phyloP scores from a whole-genome alignment of 805 yeast genomes.

The Wickerhamiella nectarea region DNA sequence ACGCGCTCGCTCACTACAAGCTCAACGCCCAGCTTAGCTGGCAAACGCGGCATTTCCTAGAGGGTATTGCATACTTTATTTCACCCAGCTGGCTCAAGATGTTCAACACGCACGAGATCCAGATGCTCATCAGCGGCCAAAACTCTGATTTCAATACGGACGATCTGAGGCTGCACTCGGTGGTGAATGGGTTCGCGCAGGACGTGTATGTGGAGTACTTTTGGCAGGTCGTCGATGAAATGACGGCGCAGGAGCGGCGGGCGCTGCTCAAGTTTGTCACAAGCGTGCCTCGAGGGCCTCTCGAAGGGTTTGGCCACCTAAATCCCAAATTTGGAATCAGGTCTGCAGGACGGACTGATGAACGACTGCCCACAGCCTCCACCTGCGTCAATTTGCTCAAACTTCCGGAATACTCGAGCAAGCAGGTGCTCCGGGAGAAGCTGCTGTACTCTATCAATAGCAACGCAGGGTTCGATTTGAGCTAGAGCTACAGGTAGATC shows the following conservation, averaged over 20 bases:
- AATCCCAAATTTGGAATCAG: conserved; percentile 71
- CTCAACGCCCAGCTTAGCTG: conserved; percentile 47
- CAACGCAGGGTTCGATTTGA: conserved; percentile 75
- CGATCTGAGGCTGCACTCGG: conserved; percentile 53
- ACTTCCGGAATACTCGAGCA: conserved; percentile 67
- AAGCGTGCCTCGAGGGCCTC: conserved; percentile 81
- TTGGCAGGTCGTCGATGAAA: conserved; percentile 65
- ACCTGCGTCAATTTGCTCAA: conserved; percentile 85
- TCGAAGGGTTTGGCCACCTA: conserved; percentile 66
- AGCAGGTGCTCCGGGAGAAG: conserved; percentile 43
- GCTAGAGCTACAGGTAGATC: background rate
- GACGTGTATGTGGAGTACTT: conserved; percentile 44
- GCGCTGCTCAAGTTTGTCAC: conserved; percentile 78
- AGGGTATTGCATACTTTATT: conserved; percentile 58
- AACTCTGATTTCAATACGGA: conserved; percentile 51
- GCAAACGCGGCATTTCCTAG: conserved; percentile 49
- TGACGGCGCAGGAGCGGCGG: conserved; percentile 46
- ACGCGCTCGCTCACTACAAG: conserved; percentile 64
- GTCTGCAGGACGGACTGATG: conserved; percentile 41
- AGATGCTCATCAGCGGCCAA: conserved; percentile 73
- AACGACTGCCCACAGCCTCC: conserved; percentile 75
- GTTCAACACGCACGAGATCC: conserved; percentile 76
- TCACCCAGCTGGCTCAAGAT: conserved; percentile 63
- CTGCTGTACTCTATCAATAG: conserved; percentile 65
- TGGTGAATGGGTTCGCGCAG: conserved; percentile 44